These are phyloP conservation scores for Malassezia sympodialis DNA, from an alignment of 1,284 basidiomycete genomes.

Conservation along the genomic window DNA sequence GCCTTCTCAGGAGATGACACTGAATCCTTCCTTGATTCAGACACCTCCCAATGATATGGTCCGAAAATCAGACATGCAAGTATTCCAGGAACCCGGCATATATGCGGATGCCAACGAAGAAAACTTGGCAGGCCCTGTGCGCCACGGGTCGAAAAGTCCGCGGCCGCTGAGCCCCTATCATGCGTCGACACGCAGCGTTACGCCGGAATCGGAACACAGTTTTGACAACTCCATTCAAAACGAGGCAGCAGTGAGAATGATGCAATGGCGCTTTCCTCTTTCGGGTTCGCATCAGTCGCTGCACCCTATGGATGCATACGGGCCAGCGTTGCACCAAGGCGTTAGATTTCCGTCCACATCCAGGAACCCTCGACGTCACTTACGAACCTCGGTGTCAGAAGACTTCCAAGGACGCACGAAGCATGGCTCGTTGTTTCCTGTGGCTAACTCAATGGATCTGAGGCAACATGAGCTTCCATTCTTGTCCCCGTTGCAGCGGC, in stretches of 20 bases:
- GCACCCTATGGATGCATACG: conserved; percentile 15
- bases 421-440: neutral
- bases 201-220: conserved; percentile 7
- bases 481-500: neutral
- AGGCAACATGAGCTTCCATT: neutral
- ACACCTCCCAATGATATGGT: neutral
- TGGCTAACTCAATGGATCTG: neutral
- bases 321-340: neutral
- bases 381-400: conserved; percentile 14
- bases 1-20: neutral
- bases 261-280: conserved; percentile 14
- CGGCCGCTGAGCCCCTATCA: conserved; percentile 13
- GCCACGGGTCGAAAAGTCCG: neutral
- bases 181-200: conserved; percentile 4
- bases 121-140: conserved; percentile 4
- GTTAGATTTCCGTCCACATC: neutral
- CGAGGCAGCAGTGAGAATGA: neutral
- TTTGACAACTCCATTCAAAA: neutral
- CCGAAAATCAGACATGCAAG: neutral
- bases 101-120: neutral
- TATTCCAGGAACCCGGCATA: neutral
- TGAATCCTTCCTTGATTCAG: neutral
- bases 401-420: conserved; percentile 5
- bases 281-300: neutral
- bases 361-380: conserved; percentile 1